A percentile compares a stretch with the other conserved stretches of the same genome.
phyloP scores from a whole-genome alignment of 2,329 filamentous ascomycete species.

The Paecilomyces dactylethromorphus region DNA sequence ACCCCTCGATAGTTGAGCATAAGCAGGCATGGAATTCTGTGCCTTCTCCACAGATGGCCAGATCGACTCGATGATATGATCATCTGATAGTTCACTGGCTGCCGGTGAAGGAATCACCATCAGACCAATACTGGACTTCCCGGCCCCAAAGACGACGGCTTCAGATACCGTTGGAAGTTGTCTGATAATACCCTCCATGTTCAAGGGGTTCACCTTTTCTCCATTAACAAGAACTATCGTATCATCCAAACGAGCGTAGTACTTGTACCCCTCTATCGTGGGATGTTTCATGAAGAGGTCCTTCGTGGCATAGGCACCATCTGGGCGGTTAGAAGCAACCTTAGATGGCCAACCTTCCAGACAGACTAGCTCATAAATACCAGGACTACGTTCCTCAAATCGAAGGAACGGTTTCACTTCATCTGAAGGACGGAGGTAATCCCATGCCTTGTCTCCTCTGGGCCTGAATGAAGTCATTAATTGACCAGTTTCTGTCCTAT shows the following conservation, averaged over 20 bases:
- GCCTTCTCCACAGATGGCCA: slow-evolving; percentile 47
- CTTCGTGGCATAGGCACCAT: slow-evolving; percentile 45
- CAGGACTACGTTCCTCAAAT: slow-evolving; percentile 29
- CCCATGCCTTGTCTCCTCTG: slow-evolving; percentile 51
- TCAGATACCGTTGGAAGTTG: slow-evolving; percentile 6
- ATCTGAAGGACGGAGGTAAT: slow-evolving; percentile 47
- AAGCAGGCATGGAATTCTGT: slow-evolving; percentile 46
- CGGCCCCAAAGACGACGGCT: slow-evolving; percentile 9
- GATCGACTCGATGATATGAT: slow-evolving; percentile 43
- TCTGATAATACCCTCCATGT: slow-evolving; percentile 7
- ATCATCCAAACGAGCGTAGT: slow-evolving; percentile 8
- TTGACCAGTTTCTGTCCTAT: slow-evolving; percentile 54
- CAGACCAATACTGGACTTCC: slow-evolving; percentile 21
- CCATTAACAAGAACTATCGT: slow-evolving; percentile 11
- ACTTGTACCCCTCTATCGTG: slow-evolving; percentile 32
- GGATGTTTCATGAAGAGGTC: slow-evolving; percentile 45
- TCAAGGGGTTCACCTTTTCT: slow-evolving; percentile 14
- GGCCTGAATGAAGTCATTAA: slow-evolving; percentile 55
- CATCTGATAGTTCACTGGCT: slow-evolving; percentile 33
- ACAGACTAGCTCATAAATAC: slow-evolving; percentile 30
- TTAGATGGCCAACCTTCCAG: slow-evolving; percentile 33
- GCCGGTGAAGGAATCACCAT: slow-evolving; percentile 47
- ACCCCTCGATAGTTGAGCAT: slow-evolving; percentile 47
- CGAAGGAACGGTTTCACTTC: slow-evolving; percentile 36
- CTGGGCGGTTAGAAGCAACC: slow-evolving; percentile 38